These are phyloP conservation scores for Termitomyces sp. DNA, from an alignment of 768 basidiomycete species.

Conservation along the genomic window DNA sequence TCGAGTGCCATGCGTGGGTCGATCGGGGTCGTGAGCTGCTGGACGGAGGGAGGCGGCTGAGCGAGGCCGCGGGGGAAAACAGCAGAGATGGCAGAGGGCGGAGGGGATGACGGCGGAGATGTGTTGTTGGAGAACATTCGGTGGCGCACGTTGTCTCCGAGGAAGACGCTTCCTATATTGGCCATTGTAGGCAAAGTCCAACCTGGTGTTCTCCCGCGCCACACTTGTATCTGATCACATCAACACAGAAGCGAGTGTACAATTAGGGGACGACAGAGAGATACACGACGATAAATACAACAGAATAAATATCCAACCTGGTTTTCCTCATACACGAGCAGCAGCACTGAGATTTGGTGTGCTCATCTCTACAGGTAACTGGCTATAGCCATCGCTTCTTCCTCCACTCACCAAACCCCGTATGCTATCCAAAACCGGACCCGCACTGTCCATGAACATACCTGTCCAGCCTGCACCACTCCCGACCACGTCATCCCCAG, in stretches of 20 bases:
- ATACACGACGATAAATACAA: not conserved
- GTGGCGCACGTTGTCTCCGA: conserved; percentile 69
- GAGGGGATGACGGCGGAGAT: conserved; percentile 28
- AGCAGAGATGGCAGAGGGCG: conserved; percentile 29
- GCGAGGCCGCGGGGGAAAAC: conserved; percentile 21
- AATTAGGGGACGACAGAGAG: too few relatives aligned
- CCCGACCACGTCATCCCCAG: conserved; percentile 31
- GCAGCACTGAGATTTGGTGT: conserved; percentile 1
- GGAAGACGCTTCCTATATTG: conserved; percentile 71
- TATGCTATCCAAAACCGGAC: conserved; percentile 33
- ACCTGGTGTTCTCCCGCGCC: not conserved
- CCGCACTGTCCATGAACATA: conserved; percentile 44
- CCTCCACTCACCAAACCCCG: conserved; percentile 36
- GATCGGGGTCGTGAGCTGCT: conserved; percentile 26
- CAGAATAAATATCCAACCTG: conserved; percentile 3
- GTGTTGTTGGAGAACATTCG: conserved; percentile 43
- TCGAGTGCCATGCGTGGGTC: conserved; percentile 68
- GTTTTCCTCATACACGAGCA: conserved; percentile 3
- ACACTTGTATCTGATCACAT: not conserved
- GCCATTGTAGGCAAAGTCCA: conserved; percentile 14
- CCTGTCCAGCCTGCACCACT: conserved; percentile 35
- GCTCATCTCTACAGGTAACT: conserved; percentile 66
- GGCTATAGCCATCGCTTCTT: conserved; percentile 54
- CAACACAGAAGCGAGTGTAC: not conserved
- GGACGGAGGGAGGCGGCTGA: conserved; percentile 8